These are phyloP conservation scores for Epichloe hybrida DNA, from an alignment of 2,329 filamentous ascomycete genomes.

Conservation along the genomic window DNA sequence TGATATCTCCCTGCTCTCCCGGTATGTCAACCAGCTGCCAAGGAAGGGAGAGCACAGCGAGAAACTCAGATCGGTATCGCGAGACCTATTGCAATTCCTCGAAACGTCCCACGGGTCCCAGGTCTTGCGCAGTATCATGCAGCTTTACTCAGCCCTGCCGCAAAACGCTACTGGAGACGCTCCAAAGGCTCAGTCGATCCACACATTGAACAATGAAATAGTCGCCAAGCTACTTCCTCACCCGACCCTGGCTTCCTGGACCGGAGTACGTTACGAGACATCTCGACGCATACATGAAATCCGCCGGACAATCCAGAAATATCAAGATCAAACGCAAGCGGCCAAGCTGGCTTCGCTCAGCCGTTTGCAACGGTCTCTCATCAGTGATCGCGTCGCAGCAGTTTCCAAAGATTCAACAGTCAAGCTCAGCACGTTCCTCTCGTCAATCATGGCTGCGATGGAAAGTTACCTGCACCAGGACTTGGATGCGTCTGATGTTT, in stretches of 20 bases:
- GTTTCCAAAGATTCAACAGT: slow-evolving; percentile 49
- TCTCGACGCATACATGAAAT: slow-evolving; percentile 30
- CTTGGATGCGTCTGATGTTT: slow-evolving; percentile 8
- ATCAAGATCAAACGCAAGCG: slow-evolving; percentile 25
- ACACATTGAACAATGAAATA: slow-evolving; percentile 44
- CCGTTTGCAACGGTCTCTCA: slow-evolving; percentile 45
- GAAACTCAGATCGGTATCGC: slow-evolving; percentile 8
- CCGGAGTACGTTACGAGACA: slow-evolving; percentile 38
- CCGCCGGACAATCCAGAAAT: slow-evolving; percentile 26
- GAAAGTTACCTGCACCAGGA: slow-evolving; percentile 28
- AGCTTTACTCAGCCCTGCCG: slow-evolving; percentile 22
- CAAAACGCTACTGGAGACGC: slow-evolving; percentile 15
- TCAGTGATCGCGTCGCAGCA: slow-evolving; percentile 38
- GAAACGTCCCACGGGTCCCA: slow-evolving; percentile 18
- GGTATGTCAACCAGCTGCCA: slow-evolving; percentile 16
- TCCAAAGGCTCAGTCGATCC: slow-evolving; percentile 35
- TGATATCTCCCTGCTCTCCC: slow-evolving; percentile 28
- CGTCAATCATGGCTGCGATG: slow-evolving; percentile 26
- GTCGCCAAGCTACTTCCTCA: slow-evolving; percentile 32
- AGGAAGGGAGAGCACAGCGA: slow-evolving; percentile 1
- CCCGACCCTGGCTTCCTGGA: slow-evolving; percentile 29
- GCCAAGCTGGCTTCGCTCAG: slow-evolving; percentile 41
- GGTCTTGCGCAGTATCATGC: slow-evolving; percentile 19
- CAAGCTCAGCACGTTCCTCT: slow-evolving; percentile 37
- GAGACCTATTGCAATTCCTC: slow-evolving; percentile 17